A percentile compares a stretch with the other conserved stretches of the same genome.
phyloP scores from a whole-genome alignment of 2,329 filamentous ascomycete genomes.

The Ophiocordyceps australis region DNA sequence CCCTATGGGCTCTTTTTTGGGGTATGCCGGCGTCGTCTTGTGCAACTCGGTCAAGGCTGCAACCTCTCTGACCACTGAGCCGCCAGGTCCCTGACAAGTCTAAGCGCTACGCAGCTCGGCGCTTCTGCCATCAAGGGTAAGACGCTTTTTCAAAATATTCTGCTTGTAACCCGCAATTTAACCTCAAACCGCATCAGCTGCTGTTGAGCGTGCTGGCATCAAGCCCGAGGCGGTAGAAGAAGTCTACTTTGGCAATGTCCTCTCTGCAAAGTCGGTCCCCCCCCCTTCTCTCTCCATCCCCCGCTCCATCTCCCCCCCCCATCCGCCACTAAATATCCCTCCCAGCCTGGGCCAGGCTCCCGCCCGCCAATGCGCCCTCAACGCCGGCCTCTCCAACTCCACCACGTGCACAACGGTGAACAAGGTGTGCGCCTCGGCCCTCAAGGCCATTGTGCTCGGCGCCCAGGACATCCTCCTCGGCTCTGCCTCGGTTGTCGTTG shows the following conservation, averaged over 20 bases:
- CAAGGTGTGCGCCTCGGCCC: constrained; percentile 92
- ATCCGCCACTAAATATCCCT: background rate
- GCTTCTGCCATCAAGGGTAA: constrained; percentile 83
- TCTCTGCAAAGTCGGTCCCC: constrained; percentile 68
- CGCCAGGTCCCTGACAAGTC: constrained; percentile 66
- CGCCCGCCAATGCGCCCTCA: constrained; percentile 81
- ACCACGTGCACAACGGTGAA: constrained; percentile 87
- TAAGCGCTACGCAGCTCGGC: constrained; percentile 74
- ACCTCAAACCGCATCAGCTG: too few species aligned
- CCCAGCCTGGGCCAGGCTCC: constrained; percentile 84
- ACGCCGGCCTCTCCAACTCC: constrained; percentile 64
- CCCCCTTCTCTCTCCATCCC: background rate
- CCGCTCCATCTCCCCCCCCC: background rate
- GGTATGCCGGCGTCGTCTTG: constrained; percentile 30
- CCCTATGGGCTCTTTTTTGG: constrained; percentile 84
- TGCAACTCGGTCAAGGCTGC: background rate
- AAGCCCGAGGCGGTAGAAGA: constrained; percentile 85
- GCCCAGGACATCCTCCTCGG: constrained; percentile 96
- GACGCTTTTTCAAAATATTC: too few species aligned
- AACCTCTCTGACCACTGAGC: constrained; percentile 4
- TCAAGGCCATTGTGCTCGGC: constrained; percentile 89
- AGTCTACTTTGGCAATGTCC: constrained; percentile 95
- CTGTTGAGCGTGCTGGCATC: constrained; percentile 74
- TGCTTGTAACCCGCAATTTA: too few species aligned
- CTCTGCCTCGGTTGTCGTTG: constrained; percentile 81